Evolutionary conservation across 441 rosid species (phyloP).

Genomic region (Corymbia calophylla): DNA sequence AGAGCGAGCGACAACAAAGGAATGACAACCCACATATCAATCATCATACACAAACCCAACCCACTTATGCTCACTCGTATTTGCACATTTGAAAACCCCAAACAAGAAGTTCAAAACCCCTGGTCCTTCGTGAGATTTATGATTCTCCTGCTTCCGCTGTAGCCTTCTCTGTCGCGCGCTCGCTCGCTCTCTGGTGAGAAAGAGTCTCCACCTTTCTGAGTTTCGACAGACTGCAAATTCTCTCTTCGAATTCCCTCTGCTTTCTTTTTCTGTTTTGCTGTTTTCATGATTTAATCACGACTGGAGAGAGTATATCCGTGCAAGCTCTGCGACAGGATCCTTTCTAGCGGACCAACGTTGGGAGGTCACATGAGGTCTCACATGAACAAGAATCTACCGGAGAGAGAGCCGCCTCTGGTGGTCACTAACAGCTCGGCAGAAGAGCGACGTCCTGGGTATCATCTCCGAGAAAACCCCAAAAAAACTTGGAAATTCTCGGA

Average conservation of each 20-base stretch:
- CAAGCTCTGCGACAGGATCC: slow-evolving; percentile 22
- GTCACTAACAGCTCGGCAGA: not conserved
- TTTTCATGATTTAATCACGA: not conserved
- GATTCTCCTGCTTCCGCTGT: slow-evolving; percentile 1
- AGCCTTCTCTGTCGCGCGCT: not conserved
- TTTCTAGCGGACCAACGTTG: slow-evolving; percentile 25
- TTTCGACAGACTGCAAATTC: not conserved
- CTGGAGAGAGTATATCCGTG: slow-evolving; percentile 24
- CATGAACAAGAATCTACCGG: not conserved
- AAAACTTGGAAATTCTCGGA: slow-evolving; percentile 51
- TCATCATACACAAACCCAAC: not conserved
- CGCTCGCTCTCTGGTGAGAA: not conserved
- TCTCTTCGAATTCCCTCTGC: not conserved
- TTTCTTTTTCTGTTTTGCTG: not conserved
- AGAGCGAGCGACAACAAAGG: not conserved
- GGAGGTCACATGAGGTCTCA: slow-evolving; percentile 35
- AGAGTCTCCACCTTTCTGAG: not conserved
- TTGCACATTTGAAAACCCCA: not conserved
- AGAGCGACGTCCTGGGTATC: slow-evolving; percentile 16
- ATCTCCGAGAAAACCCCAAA: slow-evolving; percentile 62
- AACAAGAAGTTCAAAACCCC: not conserved
- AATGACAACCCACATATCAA: not conserved
- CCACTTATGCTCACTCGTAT: not conserved
- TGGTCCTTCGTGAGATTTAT: slow-evolving; percentile 12
- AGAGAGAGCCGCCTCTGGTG: not conserved